These are phyloP conservation scores for Primulina eburnea DNA, from an alignment of 257 asterid genomes.

Conservation along the genomic window DNA sequence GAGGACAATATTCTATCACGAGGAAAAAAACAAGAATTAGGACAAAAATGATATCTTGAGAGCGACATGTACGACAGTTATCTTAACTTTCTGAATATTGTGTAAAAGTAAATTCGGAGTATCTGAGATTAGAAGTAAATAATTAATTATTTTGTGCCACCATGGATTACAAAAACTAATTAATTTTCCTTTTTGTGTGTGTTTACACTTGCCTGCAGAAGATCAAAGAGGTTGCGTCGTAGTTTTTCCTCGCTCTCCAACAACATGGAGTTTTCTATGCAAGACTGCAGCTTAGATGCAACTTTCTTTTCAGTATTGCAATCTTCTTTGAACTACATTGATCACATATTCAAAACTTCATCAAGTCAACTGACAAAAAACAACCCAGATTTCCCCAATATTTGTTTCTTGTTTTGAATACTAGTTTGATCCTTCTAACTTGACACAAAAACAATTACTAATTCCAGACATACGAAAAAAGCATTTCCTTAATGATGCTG, in stretches of 20 bases:
- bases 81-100: not conserved
- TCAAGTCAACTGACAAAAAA: not conserved
- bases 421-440: not conserved
- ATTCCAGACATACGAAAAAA: not conserved
- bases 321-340: slow-evolving; percentile 82
- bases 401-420: not conserved
- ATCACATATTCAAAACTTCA: slow-evolving; percentile 22
- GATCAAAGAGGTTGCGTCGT: slow-evolving; percentile 70
- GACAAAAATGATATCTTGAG: not conserved
- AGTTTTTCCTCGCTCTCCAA: slow-evolving; percentile 72
- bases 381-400: not conserved
- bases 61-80: not conserved
- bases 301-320: slow-evolving; percentile 86
- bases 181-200: not conserved
- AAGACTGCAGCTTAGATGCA: slow-evolving; percentile 66
- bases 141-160: slow-evolving; percentile 4
- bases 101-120: not conserved
- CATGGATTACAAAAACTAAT: not conserved
- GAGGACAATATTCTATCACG: slow-evolving; percentile 73
- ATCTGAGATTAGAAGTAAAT: slow-evolving; percentile 1
- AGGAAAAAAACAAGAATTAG: slow-evolving; percentile 12
- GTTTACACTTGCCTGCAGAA: slow-evolving; percentile 60
- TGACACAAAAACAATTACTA: not conserved
- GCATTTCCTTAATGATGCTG: not conserved
- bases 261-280: slow-evolving; percentile 49